Evolutionary conservation across 331 rosid genomes (phyloP).

Genomic region (Quercus tomentella): DNA sequence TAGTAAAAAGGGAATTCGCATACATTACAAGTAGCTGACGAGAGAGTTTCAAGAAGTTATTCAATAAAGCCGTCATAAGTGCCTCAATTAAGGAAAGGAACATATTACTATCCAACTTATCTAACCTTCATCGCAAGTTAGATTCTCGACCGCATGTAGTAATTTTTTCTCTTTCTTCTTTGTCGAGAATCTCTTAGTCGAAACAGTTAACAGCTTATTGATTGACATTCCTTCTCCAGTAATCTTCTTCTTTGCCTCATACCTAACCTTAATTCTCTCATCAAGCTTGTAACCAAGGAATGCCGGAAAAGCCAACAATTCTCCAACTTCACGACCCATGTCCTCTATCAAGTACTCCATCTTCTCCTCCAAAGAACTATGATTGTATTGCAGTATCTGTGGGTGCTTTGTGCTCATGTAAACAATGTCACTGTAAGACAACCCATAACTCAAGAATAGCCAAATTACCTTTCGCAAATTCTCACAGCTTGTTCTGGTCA

Average conservation of each 20-base stretch:
- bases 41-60: neutral
- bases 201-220: constrained; percentile 63
- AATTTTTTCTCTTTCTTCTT: constrained; percentile 22
- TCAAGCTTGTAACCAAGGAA: constrained; percentile 79
- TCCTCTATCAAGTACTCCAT: constrained; percentile 65
- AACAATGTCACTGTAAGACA: constrained; percentile 53
- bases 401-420: constrained; percentile 80
- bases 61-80: neutral
- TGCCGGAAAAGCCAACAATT: constrained; percentile 75
- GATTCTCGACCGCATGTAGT: constrained; percentile 11
- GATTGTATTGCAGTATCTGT: constrained; percentile 70
- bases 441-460: constrained; percentile 56
- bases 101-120: neutral
- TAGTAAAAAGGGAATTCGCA: neutral
- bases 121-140: constrained; percentile 16
- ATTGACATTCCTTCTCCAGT: constrained; percentile 56
- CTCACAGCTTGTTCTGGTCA: constrained; percentile 64
- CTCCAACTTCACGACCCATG: constrained; percentile 66
- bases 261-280: constrained; percentile 73
- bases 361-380: constrained; percentile 56
- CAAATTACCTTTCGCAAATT: constrained; percentile 66
- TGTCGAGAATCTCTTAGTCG: constrained; percentile 42
- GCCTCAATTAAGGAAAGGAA: neutral
- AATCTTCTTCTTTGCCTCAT: constrained; percentile 44
- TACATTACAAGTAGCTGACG: neutral